These are phyloP conservation scores for Osmanthus fragrans DNA, from an alignment of 257 asterid species.

Conservation along the genomic window DNA sequence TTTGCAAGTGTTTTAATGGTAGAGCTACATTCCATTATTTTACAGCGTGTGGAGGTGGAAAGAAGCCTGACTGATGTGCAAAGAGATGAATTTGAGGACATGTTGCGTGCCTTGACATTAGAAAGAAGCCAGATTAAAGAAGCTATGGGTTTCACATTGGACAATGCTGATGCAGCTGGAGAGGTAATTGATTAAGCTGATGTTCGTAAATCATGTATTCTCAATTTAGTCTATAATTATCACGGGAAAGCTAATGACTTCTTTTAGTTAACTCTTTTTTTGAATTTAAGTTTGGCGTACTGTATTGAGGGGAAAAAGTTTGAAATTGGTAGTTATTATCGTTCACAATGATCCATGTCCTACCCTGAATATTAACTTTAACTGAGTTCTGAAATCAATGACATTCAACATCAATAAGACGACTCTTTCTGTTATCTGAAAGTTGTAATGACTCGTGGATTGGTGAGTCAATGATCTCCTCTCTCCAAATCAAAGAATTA, in stretches of 20 bases:
- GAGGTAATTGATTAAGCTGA: conserved; percentile 57
- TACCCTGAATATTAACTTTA: neutral
- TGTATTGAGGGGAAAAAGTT: neutral
- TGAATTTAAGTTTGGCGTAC: neutral
- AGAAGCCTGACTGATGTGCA: conserved; percentile 79
- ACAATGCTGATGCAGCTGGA: conserved; percentile 99
- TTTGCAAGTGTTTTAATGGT: conserved; percentile 8
- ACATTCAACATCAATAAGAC: neutral
- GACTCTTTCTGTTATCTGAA: conserved; percentile 7
- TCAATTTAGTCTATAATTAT: conserved; percentile 1
- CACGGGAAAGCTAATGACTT: neutral
- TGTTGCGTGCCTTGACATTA: conserved; percentile 87
- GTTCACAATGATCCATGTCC: neutral
- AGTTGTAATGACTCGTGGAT: too few relatives aligned
- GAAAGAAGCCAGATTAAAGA: conserved; percentile 87
- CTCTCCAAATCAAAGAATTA: too few relatives aligned
- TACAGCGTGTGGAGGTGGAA: conserved; percentile 86
- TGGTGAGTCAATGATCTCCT: too few relatives aligned
- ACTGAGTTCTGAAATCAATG: neutral
- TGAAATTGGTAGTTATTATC: neutral
- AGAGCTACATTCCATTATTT: conserved; percentile 19
- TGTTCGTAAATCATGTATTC: conserved; percentile 7
- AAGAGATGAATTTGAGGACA: conserved; percentile 96
- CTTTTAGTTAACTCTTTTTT: neutral
- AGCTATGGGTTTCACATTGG: conserved; percentile 92